Percentiles rank a stretch among this genome's conserved stretches.
phyloP scores from a whole-genome alignment of 2,329 filamentous ascomycete species.

The Diaporthe helianthi region DNA sequence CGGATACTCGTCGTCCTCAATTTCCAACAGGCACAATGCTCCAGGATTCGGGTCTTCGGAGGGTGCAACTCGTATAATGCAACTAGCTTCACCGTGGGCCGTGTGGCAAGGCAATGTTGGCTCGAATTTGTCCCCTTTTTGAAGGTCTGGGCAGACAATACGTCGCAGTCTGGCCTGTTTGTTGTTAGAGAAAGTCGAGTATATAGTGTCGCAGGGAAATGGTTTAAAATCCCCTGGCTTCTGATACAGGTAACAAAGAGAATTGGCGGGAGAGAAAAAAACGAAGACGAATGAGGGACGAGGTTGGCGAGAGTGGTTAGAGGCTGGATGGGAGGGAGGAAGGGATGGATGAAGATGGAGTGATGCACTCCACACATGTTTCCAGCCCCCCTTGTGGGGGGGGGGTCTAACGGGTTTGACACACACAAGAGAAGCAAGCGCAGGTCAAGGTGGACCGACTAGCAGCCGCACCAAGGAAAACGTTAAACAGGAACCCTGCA shows the following conservation, averaged over 20 bases:
- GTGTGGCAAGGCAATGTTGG: neutral
- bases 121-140: slow-evolving; percentile 7
- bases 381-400: neutral
- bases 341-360: slow-evolving; percentile 18
- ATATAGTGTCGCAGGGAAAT: neutral
- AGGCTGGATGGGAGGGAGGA: slow-evolving; percentile 12
- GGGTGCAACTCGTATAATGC: neutral
- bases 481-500: slow-evolving; percentile 25
- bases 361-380: neutral
- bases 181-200: neutral
- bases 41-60: neutral
- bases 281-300: slow-evolving; percentile 26
- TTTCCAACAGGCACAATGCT: neutral
- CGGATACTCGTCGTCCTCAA: neutral
- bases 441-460: slow-evolving; percentile 15
- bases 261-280: neutral
- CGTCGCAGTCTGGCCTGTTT: neutral
- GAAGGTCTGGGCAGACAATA: neutral
- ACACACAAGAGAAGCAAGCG: neutral
- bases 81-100: neutral
- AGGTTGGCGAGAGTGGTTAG: slow-evolving; percentile 28
- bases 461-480: slow-evolving; percentile 26
- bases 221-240: neutral
- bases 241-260: neutral
- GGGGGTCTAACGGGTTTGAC: neutral